phyloP scores from a whole-genome alignment of 352 stramenopile genomes.

The Globisporangium polare region DNA sequence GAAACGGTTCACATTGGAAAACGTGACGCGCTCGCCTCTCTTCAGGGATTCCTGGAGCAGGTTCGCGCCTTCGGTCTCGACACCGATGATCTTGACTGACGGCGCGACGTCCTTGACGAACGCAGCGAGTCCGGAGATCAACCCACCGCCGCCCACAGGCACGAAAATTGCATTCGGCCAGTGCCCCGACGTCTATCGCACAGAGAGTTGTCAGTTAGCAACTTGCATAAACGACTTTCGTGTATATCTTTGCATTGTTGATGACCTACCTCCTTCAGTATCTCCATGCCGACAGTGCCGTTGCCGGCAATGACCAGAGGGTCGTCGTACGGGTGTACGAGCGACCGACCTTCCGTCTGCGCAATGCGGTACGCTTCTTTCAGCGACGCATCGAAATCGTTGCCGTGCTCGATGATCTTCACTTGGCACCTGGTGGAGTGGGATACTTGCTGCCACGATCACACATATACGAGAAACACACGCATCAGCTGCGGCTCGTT shows the following conservation, averaged over 20 bases:
- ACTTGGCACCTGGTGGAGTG: constrained; percentile 62
- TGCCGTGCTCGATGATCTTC: constrained; percentile 93
- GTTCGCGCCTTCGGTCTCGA: constrained; percentile 94
- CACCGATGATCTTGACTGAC: constrained; percentile 94
- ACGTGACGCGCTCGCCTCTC: constrained; percentile 78
- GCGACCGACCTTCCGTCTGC: constrained; percentile 87
- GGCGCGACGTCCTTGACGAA: constrained; percentile 86
- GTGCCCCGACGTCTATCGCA: constrained; percentile 63
- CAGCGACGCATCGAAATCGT: constrained; percentile 95
- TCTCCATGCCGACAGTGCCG: constrained; percentile 95
- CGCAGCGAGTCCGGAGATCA: constrained; percentile 94
- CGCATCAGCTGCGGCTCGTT: constrained; percentile 17
- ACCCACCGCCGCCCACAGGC: constrained; percentile 95
- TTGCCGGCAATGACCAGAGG: constrained; percentile 97
- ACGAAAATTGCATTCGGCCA: constrained; percentile 95
- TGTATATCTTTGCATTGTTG: constrained; percentile 1
- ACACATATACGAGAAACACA: not conserved
- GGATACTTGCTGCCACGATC: constrained; percentile 23
- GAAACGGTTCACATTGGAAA: constrained; percentile 95
- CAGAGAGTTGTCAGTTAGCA: not conserved
- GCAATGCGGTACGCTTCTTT: constrained; percentile 91
- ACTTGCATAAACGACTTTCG: not conserved
- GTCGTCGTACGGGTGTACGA: constrained; percentile 98
- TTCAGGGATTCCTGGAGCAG: constrained; percentile 91
- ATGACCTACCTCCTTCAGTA: constrained; percentile 67